phyloP scores from a whole-genome alignment of 1,284 basidiomycete genomes.

The Singerocomus rubriflavus region DNA sequence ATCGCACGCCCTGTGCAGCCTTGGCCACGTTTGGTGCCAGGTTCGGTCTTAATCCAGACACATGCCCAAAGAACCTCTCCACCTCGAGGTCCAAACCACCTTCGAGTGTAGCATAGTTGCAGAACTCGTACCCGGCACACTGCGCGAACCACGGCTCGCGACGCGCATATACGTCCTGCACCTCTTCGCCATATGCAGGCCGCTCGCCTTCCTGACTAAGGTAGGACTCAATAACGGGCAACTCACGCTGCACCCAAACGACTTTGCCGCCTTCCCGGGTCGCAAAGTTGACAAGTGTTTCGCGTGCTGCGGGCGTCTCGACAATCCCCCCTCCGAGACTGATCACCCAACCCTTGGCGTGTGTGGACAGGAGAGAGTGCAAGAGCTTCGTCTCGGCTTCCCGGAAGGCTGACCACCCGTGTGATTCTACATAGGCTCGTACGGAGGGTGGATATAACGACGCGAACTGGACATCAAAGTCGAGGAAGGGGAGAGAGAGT shows the following conservation, averaged over 20 bases:
- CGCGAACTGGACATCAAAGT: conserved; percentile 85
- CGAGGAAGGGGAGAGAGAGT: conserved; percentile 78
- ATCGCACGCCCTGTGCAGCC: conserved; percentile 51
- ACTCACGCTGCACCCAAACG: conserved; percentile 69
- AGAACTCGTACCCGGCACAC: conserved; percentile 82
- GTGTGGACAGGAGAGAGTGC: conserved; percentile 55
- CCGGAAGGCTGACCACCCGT: conserved; percentile 82
- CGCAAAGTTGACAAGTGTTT: conserved; percentile 69
- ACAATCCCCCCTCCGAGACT: conserved; percentile 97
- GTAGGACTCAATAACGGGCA: conserved; percentile 74
- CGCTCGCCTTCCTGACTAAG: conserved; percentile 73
- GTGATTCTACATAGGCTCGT: conserved; percentile 72
- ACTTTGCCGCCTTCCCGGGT: conserved; percentile 51
- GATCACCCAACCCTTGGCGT: conserved; percentile 68
- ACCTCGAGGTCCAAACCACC: conserved; percentile 39
- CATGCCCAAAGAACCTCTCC: conserved; percentile 85
- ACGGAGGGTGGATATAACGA: conserved; percentile 62
- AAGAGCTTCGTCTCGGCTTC: conserved; percentile 58
- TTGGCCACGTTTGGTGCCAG: conserved; percentile 51
- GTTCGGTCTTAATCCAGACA: conserved; percentile 75
- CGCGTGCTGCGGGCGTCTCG: conserved; percentile 76
- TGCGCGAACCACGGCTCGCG: conserved; percentile 88
- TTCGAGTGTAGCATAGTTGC: conserved; percentile 63
- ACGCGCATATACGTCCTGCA: conserved; percentile 80
- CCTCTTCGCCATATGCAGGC: conserved; percentile 85